Conservation (phyloP, 371 early-diverging fungal genomes). For the Globomyces sp. region DNA sequence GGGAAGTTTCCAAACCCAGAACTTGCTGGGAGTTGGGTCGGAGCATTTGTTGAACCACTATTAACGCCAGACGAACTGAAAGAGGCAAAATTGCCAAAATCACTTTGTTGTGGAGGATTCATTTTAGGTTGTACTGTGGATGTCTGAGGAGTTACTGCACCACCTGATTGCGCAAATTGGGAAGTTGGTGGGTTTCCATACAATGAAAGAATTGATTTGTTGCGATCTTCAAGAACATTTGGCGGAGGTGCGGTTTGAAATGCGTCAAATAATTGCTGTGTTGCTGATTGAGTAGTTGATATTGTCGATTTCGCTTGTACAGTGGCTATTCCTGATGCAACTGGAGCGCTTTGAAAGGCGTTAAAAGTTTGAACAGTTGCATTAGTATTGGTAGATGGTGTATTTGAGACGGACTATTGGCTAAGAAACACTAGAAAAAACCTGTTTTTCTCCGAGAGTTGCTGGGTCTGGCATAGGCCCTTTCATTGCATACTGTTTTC, state of each 20-base stretch:
- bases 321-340: constrained; percentile 1
- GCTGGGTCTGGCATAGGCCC: constrained; percentile 74
- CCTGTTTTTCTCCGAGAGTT: constrained; percentile 41
- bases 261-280: constrained; percentile 35
- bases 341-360: constrained; percentile 13
- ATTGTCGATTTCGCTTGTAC: background rate
- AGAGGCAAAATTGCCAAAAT: no score
- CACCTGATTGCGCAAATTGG: background rate
- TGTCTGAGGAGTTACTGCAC: background rate
- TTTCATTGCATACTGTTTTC: constrained; percentile 70
- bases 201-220: background rate
- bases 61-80: no score
- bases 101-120: no score
- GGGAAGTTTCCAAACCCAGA: no score
- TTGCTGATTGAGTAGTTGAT: background rate
- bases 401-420: background rate
- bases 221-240: background rate
- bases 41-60: no score
- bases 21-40: no score
- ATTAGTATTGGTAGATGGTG: background rate
- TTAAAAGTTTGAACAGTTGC: constrained; percentile 1
- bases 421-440: background rate
- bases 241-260: constrained; percentile 29
- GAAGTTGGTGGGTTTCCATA: constrained; percentile 8
- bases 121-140: no score